Base-by-base conservation (phyloP, 805 yeast species). In the Suhomyces canberraensis region DNA sequence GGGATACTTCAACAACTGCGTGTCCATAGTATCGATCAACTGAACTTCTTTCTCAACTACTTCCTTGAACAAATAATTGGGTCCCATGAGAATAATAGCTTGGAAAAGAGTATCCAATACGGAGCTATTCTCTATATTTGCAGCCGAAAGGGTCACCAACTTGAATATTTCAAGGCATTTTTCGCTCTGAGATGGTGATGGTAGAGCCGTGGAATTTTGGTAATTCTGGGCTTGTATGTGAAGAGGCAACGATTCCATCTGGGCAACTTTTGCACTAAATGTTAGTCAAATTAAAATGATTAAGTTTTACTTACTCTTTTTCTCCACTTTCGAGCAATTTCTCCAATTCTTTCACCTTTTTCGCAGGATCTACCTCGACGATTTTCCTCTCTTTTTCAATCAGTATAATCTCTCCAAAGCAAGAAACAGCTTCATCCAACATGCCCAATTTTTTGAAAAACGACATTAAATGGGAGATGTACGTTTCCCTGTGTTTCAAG, bases 191-290 rank as follows among this genome's bases (percentile, higher is more conserved):
- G 60, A 58, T 22, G 24, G 34, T 8, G 35, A 41, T 6, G 45
- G 43, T n/a, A 56, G 39, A 7, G 30, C 32, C 4, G 53, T 55
- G 5, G 42, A 42, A 4, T 33, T 34, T 9, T 45, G 31, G 27
- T 41, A 55, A 13, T 31, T 25, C 11, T 36, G 33, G 3, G 59
- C 60, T 36, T 56, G 64, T 13, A 42, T 44, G 32, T 56, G 56
- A 16, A 55, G 33, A 2, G 50, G 43, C 3, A n/a, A 11, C 4
- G 13, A 9, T 20, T 20, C 22, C 22, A 7, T 20, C 9, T 7
- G 22, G 9, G 22, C 9, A 20, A 7, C 22, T 20, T 9, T 20
- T 7, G 9, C 22, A 20, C n/a, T n/a, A n/a, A n/a, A n/a, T n/a
- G n/a, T n/a, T n/a, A 20, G 22, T 7, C 22, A 20, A 9, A 20